phyloP scores from a whole-genome alignment of 1,284 basidiomycete species.

The Pseudozyma tsukubaensis region DNA sequence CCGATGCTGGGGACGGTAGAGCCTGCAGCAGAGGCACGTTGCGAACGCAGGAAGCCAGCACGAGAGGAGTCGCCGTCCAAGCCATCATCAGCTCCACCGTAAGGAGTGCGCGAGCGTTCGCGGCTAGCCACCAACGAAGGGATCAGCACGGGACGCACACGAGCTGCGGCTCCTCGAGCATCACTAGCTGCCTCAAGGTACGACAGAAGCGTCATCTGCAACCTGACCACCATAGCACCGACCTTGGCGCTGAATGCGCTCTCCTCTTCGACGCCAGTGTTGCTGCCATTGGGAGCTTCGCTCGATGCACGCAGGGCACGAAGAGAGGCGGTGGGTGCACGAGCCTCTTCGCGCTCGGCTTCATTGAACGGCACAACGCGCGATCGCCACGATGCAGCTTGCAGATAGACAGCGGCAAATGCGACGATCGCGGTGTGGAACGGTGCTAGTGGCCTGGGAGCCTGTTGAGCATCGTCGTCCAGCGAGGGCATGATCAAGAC shows the following conservation, averaged over 20 bases:
- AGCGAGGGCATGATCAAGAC: slow-evolving; percentile 77
- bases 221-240: slow-evolving; percentile 36
- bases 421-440: slow-evolving; percentile 83
- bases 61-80: slow-evolving; percentile 29
- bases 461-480: slow-evolving; percentile 79
- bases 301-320: slow-evolving; percentile 40
- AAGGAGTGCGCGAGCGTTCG: slow-evolving; percentile 42
- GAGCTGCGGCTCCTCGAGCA: slow-evolving; percentile 28
- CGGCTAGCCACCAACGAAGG: slow-evolving; percentile 49
- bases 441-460: slow-evolving; percentile 70
- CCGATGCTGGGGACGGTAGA: slow-evolving; percentile 78
- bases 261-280: slow-evolving; percentile 32
- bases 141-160: slow-evolving; percentile 46
- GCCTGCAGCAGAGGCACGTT: slow-evolving; percentile 34
- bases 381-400: slow-evolving; percentile 75
- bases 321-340: slow-evolving; percentile 55
- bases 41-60: slow-evolving; percentile 37
- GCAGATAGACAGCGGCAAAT: slow-evolving; percentile 81
- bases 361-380: slow-evolving; percentile 78
- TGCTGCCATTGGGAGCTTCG: slow-evolving; percentile 26
- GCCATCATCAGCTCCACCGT: slow-evolving; percentile 18
- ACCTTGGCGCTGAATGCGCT: slow-evolving; percentile 55
- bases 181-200: slow-evolving; percentile 63
- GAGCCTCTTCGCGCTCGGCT: slow-evolving; percentile 74
- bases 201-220: slow-evolving; percentile 53